Evolutionary conservation across 2,329 filamentous ascomycete species (phyloP), one percentile per base, ranked within the genome.

Genomic region (Epichloe baconii): DNA sequence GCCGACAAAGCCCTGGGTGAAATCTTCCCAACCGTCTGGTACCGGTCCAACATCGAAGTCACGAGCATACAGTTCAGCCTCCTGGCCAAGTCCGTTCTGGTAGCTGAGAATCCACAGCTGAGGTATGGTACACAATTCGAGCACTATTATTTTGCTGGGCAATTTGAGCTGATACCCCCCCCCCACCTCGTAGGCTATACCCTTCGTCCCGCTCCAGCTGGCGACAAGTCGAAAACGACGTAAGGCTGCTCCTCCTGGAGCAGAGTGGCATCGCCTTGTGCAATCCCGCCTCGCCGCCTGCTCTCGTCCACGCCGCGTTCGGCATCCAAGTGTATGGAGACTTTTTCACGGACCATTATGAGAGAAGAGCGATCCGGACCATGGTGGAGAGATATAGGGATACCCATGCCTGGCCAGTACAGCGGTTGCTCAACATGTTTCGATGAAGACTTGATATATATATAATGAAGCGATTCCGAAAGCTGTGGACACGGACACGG

Each of bases 321-420:
- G 66, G 67, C 4, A 69, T 70, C 53, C 65, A 69, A 57, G 52
- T 70, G n/a, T 70, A 70, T 26, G 66, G 67, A 1, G 68, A 70
- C 48, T 70, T 68, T 45, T 70, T 70, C 53, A 69, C 67, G 2
- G 68, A 70, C 49, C 60, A 58, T 10, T 69, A 68, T 44, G 68
- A 70, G 52, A 58, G 67, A 1, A 57, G 58, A 19, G 68, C 67
- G 1, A 51, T 70, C 58, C 63, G 64, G 15, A 67, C 61, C 0
- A 70, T 70, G 3, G 66, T 68, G 4, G 72, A 74, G 47, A 72
- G 67, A 45, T 75, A 74, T 50, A 66, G 67, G 5, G 71, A 71
- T 46, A 62, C 66, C 14, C 63, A 66, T 26, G 68, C 68, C 1
- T 70, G 68, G 68, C 68, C 68, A 0, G 68, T 69, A 0, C 59